A percentile compares a stretch with the other conserved stretches of the same genome.
These are phyloP conservation scores for Imleria badia DNA, from an alignment of 768 basidiomycete species.

Conservation along the genomic window DNA sequence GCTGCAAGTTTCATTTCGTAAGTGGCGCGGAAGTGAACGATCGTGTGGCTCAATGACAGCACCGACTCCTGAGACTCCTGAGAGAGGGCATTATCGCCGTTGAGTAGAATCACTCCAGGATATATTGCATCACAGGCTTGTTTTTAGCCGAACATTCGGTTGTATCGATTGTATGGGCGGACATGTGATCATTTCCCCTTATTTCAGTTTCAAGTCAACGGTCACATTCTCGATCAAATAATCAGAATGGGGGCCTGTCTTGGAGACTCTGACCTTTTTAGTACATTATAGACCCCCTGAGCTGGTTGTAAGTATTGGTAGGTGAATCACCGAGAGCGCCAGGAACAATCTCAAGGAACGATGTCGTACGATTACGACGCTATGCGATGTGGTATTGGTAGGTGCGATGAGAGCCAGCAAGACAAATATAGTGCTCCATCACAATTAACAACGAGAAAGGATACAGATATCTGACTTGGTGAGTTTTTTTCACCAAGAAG, in stretches of 20 bases:
- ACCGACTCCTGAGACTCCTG: conserved; percentile 9
- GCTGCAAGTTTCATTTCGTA: conserved; percentile 26
- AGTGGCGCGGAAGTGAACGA: conserved; percentile 33
- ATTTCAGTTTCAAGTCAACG: not conserved
- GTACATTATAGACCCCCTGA: not conserved
- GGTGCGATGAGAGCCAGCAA: conserved; percentile 21
- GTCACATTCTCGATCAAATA: conserved; percentile 2
- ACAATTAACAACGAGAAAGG: conserved; percentile 34
- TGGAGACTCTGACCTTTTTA: not conserved
- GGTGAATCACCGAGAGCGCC: conserved; percentile 6
- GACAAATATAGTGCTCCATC: conserved; percentile 32
- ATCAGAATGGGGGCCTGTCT: not conserved
- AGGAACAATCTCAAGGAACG: conserved; percentile 23
- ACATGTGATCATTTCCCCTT: not conserved
- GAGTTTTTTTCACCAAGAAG: conserved; percentile 8
- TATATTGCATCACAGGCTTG: conserved; percentile 27
- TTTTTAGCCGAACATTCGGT: conserved; percentile 13
- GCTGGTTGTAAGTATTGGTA: not conserved
- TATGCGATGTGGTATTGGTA: conserved; percentile 13
- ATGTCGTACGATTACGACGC: conserved; percentile 30
- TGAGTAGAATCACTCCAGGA: conserved; percentile 14
- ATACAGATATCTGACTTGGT: conserved; percentile 19
- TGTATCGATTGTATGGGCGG: conserved; percentile 1
- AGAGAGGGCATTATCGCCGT: conserved; percentile 15
- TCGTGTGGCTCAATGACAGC: conserved; percentile 17